These are phyloP conservation scores for Micractinium sp. DNA, from an alignment of 139 green algal genomes.

Conservation along the genomic window DNA sequence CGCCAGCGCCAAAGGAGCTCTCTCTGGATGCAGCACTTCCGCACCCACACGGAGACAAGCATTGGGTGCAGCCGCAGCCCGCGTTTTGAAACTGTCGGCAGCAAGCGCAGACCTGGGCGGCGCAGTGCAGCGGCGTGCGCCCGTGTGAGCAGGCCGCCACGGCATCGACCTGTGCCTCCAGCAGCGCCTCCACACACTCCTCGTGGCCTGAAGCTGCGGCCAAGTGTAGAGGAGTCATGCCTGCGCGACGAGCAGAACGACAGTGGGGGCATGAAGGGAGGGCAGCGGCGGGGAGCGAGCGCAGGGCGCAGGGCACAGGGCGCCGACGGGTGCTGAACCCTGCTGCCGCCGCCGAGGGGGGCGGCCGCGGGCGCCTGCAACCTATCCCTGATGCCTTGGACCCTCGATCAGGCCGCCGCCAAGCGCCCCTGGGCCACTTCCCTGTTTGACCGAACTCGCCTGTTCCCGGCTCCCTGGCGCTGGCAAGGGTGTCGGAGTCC, in stretches of 20 bases:
- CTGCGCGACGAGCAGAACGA: constrained; percentile 30
- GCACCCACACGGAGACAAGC: too few species aligned
- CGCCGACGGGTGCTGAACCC: constrained; percentile 2
- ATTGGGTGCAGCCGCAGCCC: too few species aligned
- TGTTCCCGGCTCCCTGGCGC: background rate
- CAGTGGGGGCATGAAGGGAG: background rate
- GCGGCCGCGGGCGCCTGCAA: background rate
- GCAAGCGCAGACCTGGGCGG: constrained; percentile 31
- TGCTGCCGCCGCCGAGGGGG: background rate
- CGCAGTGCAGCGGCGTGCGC: constrained; percentile 67
- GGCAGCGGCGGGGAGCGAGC: too few species aligned
- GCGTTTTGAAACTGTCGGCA: background rate
- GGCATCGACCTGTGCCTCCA: constrained; percentile 29
- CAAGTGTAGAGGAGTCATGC: constrained; percentile 66
- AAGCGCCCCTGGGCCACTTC: background rate
- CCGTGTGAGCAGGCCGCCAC: constrained; percentile 34
- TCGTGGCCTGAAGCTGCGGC: constrained; percentile 68
- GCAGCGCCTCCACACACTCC: constrained; percentile 62
- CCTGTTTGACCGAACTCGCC: background rate
- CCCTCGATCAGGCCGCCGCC: background rate
- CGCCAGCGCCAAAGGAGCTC: too few species aligned
- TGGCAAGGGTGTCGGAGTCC: background rate
- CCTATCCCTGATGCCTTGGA: too few species aligned
- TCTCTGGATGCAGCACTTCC: too few species aligned
- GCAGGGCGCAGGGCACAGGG: too few species aligned